These are phyloP conservation scores for Lecanosticta acicola DNA, from an alignment of 2,329 filamentous ascomycete genomes.

Conservation along the genomic window DNA sequence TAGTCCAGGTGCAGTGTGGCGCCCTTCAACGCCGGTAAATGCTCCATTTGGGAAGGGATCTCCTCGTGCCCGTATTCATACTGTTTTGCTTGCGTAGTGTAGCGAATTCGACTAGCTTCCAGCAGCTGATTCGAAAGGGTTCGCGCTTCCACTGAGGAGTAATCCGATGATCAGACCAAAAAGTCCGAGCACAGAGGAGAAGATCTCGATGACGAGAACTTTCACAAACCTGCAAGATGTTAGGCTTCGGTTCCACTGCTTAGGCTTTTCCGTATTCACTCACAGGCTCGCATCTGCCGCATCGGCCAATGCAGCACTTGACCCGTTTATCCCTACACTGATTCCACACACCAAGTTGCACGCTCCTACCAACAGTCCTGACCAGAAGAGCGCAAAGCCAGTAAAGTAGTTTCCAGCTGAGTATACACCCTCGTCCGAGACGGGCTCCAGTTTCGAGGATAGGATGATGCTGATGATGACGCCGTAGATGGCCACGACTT, in stretches of 20 bases:
- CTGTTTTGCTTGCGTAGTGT: not conserved
- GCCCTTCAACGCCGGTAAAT: conserved; percentile 1
- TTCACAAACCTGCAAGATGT: conserved; percentile 73
- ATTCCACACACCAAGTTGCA: conserved; percentile 97
- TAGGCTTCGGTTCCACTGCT: conserved; percentile 3
- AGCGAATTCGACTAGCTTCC: not conserved
- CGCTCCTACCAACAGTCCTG: conserved; percentile 84
- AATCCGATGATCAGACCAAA: conserved; percentile 95
- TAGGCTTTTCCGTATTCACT: conserved; percentile 34
- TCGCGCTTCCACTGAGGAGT: conserved; percentile 76
- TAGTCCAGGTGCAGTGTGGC: not conserved
- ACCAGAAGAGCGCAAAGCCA: conserved; percentile 93
- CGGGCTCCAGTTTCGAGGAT: conserved; percentile 72
- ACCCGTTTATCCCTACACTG: conserved; percentile 95
- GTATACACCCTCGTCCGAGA: conserved; percentile 61
- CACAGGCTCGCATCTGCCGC: conserved; percentile 86
- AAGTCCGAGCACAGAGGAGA: conserved; percentile 92
- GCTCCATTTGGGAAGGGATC: not conserved
- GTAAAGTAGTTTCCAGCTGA: conserved; percentile 83
- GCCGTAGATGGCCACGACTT: conserved; percentile 99
- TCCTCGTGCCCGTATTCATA: not conserved
- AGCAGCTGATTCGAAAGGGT: conserved; percentile 53
- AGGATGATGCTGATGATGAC: conserved; percentile 99
- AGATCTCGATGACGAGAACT: conserved; percentile 98
- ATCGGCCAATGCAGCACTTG: conserved; percentile 91